Evolutionary conservation across 106 monocot genomes (phyloP), one percentile per base, ranked within the genome.

Genomic region (Cymbidium sinense): DNA sequence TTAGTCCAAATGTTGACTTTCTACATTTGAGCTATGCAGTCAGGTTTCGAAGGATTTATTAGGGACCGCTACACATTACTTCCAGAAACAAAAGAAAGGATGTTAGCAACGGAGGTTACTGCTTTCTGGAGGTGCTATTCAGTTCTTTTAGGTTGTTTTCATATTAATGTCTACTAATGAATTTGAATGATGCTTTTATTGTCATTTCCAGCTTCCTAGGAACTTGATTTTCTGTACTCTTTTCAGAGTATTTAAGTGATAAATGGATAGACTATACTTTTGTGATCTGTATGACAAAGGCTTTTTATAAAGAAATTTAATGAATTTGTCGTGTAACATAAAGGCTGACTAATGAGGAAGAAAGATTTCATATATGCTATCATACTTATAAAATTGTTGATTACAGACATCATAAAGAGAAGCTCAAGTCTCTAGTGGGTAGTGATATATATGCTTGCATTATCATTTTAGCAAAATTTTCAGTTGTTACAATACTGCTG

Each of bases 21-120:
- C 70, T 70, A 18, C 23, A 12, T 41, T 33, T 74, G 30, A 43
- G 33, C 67, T 75, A 50, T 79, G 73, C 91, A 96, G 96, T 96
- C 96, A 31, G 96, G 96, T 27, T 96, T 96, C 87, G 96, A 96
- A 86, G 86, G 88, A 64, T 96, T 91, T 87, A 83, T 91, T 43
- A 88, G 91, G 78, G 96, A 96, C 65, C 77, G 73, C 11, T 96
- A 86, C 84, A 96, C 94, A 6, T 65, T 90, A 80, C 86, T 96
- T 28, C 96, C 91, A 51, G 90, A 96, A 52, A 96, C 96, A 54
- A 94, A 81, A 78, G 94, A 96, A 80, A 91, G 96, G 76, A 94
- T 96, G 77, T 65, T 96, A 36, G 96, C 96, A 70, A 96, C 96
- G 37, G 94, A 96, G 74, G 80, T 96, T 62, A 82, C 89, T 79